These are phyloP conservation scores for Colletotrichum lentis DNA, from an alignment of 2,329 filamentous ascomycete genomes.

Conservation along the genomic window DNA sequence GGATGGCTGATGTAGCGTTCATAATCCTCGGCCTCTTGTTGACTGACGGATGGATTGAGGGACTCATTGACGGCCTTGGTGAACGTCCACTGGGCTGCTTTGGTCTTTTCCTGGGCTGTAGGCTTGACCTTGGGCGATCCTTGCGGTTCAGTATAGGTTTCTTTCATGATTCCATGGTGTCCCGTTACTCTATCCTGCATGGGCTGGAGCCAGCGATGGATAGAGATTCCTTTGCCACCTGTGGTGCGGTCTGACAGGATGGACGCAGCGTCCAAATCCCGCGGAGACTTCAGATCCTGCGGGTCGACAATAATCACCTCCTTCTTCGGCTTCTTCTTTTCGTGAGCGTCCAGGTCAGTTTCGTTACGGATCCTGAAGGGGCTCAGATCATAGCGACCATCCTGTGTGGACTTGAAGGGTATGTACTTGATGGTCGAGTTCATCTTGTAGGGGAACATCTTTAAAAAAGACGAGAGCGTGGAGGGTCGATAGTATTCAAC, in stretches of 20 bases:
- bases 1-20: slow-evolving; percentile 88
- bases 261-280: slow-evolving; percentile 43
- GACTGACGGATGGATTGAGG: slow-evolving; percentile 81
- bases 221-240: slow-evolving; percentile 55
- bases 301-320: slow-evolving; percentile 75
- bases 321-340: slow-evolving; percentile 71
- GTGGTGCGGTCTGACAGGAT: slow-evolving; percentile 28
- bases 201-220: slow-evolving; percentile 70
- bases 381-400: slow-evolving; percentile 82
- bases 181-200: slow-evolving; percentile 38
- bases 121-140: slow-evolving; percentile 58
- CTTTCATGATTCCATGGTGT: slow-evolving; percentile 67
- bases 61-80: slow-evolving; percentile 86
- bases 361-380: slow-evolving; percentile 84
- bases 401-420: slow-evolving; percentile 74
- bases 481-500: slow-evolving; percentile 93
- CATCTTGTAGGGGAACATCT: slow-evolving; percentile 92
- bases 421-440: slow-evolving; percentile 88
- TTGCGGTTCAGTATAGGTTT: slow-evolving; percentile 43
- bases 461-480: slow-evolving; percentile 86
- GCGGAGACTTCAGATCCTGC: slow-evolving; percentile 48
- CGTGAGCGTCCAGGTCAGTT: slow-evolving; percentile 64
- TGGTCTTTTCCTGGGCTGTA: slow-evolving; percentile 76
- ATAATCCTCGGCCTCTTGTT: slow-evolving; percentile 84
- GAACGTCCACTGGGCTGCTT: slow-evolving; percentile 87